Base-by-base conservation (phyloP, 2,329 filamentous ascomycete genomes). In the Nemania abortiva region DNA sequence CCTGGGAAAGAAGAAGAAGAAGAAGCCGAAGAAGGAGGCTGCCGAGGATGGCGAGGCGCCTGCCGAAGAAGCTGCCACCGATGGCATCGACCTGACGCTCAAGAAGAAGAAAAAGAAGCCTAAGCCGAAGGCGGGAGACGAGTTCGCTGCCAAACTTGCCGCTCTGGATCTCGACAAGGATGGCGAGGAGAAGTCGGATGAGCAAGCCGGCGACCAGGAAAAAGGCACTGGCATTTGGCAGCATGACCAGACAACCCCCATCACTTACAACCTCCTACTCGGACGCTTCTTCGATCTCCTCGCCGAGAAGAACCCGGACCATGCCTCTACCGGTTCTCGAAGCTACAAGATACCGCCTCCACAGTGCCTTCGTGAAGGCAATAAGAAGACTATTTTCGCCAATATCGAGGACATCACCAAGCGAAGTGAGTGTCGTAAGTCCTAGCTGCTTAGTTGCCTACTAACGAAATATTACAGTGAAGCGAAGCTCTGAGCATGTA, bases 351-450 rank as follows among this genome's bases (percentile, higher is more conserved):
- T 99, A 76, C 96, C 96, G 61, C 96, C 96, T 62, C 96, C 96
- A 59, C 96, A 99, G 86, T 98, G 96, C 85, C 90, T 98, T 80
- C 95, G 96, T 85, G 96, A 99, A 94, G 96, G 96, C 82, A 99
- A 99, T 90, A 97, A 97, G 90, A 97, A 97, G 91, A 99, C 96
- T 72, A 97, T 99, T 79, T 99, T 99, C 79, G 96, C 95, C 86
- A 99, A 99, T 86, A 96, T 99, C 79, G 90, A 94, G 81, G 96
- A 99, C 81, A 98, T 99, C 79, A 97, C 94, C 89, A 97, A 97
- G 89, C 91, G 95, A 78, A 98, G 70, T 71, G 20, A 71, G 70
- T 64, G 13, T 47, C 29, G 49, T 11, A 24, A 29, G n/a, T 18
- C 20, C 37, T 49, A 6, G 10, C 27, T 22, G 3, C 47, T 13